A percentile compares a stretch with the other conserved stretches of the same genome.
Conservation (phyloP, 345 rosid genomes). For the Excoecaria agallocha region DNA sequence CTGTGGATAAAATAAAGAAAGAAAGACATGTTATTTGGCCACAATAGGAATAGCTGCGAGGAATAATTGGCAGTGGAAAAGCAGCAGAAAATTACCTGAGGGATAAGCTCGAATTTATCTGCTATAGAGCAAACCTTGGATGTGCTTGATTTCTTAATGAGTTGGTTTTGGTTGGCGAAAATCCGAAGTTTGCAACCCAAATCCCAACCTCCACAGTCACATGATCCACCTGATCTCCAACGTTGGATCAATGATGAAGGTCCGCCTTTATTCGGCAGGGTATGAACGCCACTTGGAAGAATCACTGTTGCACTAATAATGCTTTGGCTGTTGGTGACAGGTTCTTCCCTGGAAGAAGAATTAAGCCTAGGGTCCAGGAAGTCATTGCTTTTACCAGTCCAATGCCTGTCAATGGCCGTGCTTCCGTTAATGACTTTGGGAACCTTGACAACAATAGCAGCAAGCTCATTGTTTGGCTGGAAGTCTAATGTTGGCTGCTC, state of each 20-base stretch:
- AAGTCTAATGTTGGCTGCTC: conserved; percentile 43
- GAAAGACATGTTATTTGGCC: no score
- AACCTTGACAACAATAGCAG: conserved; percentile 72
- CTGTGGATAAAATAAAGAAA: conserved; percentile 34
- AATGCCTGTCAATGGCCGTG: conserved; percentile 30
- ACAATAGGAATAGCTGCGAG: no score
- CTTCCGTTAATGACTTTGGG: conserved; percentile 31
- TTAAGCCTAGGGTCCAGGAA: conserved; percentile 14
- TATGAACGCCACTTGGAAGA: conserved; percentile 85
- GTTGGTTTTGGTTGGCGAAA: no score
- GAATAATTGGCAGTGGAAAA: no score
- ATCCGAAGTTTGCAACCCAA: conserved; percentile 38
- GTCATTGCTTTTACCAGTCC: conserved; percentile 22
- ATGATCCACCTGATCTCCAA: conserved; percentile 90
- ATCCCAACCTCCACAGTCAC: conserved; percentile 99
- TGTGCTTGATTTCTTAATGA: no score
- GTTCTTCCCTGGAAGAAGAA: conserved; percentile 19
- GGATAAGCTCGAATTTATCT: no score
- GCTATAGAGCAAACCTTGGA: conserved; percentile 38
- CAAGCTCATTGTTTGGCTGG: conserved; percentile 73
- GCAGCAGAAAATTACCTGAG: no score
- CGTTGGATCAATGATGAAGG: conserved; percentile 87
- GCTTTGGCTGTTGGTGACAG: conserved; percentile 27
- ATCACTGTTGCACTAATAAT: conserved; percentile 50
- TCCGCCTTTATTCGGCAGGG: conserved; percentile 79